phyloP scores from a whole-genome alignment of 2,329 filamentous ascomycete genomes.

The Beauveria caledonica region DNA sequence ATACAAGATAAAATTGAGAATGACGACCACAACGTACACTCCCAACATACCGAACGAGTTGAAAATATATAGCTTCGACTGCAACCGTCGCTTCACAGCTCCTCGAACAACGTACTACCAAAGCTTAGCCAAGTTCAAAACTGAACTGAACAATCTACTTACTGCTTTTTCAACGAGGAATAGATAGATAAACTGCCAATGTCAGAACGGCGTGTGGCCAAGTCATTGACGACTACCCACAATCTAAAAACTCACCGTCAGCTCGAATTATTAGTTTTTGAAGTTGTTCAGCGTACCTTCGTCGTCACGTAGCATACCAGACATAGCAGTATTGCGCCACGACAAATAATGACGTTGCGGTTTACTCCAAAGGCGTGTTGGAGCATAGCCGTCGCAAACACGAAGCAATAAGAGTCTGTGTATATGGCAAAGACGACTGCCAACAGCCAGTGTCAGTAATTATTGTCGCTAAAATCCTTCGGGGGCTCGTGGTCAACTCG shows the following conservation, averaged over 20 bases:
- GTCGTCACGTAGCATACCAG: slow-evolving; percentile 54
- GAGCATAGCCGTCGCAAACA: slow-evolving; percentile 47
- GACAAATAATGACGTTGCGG: slow-evolving; percentile 40
- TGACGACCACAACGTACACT: slow-evolving; percentile 38
- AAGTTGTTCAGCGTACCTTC: slow-evolving; percentile 36
- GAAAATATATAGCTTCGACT: slow-evolving; percentile 51
- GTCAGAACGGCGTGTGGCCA: neutral
- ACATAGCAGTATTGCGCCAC: slow-evolving; percentile 51
- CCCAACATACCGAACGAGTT: slow-evolving; percentile 51
- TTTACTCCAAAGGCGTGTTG: slow-evolving; percentile 51
- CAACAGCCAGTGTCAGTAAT: neutral
- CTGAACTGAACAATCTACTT: slow-evolving; percentile 17
- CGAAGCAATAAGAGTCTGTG: slow-evolving; percentile 51
- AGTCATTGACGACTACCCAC: slow-evolving; percentile 15
- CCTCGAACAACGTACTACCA: slow-evolving; percentile 49
- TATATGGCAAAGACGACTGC: slow-evolving; percentile 54
- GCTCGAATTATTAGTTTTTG: neutral
- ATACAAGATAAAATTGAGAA: slow-evolving; percentile 54
- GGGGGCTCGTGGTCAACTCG: neutral
- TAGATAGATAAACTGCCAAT: slow-evolving; percentile 46
- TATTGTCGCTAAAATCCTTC: neutral
- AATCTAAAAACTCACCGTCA: slow-evolving; percentile 20
- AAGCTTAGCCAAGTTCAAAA: slow-evolving; percentile 10
- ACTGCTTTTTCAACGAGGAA: slow-evolving; percentile 58
- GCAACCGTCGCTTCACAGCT: slow-evolving; percentile 39